Conservation (phyloP, 257 asterid species). For the Solanum lycopersicoides region DNA sequence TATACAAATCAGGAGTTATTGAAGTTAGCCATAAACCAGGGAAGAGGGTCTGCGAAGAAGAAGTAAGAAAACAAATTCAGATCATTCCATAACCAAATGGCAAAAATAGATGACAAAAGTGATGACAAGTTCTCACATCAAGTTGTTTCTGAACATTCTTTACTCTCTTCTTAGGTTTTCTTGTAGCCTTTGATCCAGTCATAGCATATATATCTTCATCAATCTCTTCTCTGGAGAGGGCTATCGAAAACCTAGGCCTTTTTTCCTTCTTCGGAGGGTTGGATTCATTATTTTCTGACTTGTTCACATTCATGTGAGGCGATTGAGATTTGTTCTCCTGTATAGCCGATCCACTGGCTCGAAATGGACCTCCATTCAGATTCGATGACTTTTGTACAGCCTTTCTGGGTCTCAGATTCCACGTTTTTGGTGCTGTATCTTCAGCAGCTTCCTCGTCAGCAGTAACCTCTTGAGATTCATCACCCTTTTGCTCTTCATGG, state of each 20-base stretch:
- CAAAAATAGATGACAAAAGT: background rate
- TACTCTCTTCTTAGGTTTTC: constrained; percentile 57
- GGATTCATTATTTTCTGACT: constrained; percentile 13
- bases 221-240: constrained; percentile 42
- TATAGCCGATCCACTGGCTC: background rate
- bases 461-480: constrained; percentile 1
- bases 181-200: constrained; percentile 46
- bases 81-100: background rate
- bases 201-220: constrained; percentile 47
- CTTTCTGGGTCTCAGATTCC: constrained; percentile 61
- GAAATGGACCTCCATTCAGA: background rate
- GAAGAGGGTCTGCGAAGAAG: constrained; percentile 30
- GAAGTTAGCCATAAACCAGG: constrained; percentile 56
- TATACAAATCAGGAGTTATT: constrained; percentile 42
- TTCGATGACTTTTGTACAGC: constrained; percentile 13
- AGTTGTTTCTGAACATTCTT: constrained; percentile 35
- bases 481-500: background rate
- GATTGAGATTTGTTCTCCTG: constrained; percentile 33
- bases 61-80: background rate
- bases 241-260: constrained; percentile 16
- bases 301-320: constrained; percentile 22
- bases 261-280: constrained; percentile 20
- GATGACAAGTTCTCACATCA: constrained; percentile 32
- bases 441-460: constrained; percentile 6
- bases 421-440: constrained; percentile 21